Percentiles rank a stretch among this genome's conserved stretches.
Conservation (phyloP, 306 rosid species). For the Lithocarpus polystachyus region DNA sequence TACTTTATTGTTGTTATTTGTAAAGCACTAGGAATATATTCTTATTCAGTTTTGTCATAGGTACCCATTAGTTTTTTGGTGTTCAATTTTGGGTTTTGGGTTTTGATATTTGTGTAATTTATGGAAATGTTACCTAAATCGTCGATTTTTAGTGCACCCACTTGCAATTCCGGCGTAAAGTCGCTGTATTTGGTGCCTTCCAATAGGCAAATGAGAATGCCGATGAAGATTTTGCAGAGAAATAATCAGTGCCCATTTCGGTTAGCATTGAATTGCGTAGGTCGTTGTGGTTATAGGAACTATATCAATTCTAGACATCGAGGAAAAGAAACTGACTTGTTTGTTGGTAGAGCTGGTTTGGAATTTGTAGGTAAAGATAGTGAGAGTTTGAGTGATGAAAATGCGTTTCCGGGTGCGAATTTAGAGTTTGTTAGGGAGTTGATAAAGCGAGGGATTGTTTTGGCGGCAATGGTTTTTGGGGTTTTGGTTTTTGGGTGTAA, state of each 20-base stretch:
- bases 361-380: slow-evolving; percentile 31
- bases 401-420: slow-evolving; percentile 33
- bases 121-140: slow-evolving; percentile 42
- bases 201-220: slow-evolving; percentile 24
- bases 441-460: slow-evolving; percentile 54
- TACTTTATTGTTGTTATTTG: neutral
- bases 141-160: slow-evolving; percentile 23
- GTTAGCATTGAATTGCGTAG: slow-evolving; percentile 21
- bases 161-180: slow-evolving; percentile 22
- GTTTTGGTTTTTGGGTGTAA: slow-evolving; percentile 56
- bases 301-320: slow-evolving; percentile 4
- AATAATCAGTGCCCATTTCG: slow-evolving; percentile 25
- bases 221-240: slow-evolving; percentile 34
- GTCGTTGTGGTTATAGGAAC: slow-evolving; percentile 25
- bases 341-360: slow-evolving; percentile 36
- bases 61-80: slow-evolving; percentile 5
- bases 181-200: slow-evolving; percentile 23
- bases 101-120: neutral
- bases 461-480: slow-evolving; percentile 70
- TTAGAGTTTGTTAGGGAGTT: slow-evolving; percentile 35
- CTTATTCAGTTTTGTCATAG: neutral
- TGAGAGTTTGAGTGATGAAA: slow-evolving; percentile 25
- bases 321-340: slow-evolving; percentile 10
- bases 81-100: slow-evolving; percentile 18
- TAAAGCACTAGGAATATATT: neutral